These are phyloP conservation scores for Rugosomyces carneus DNA, from an alignment of 1,284 basidiomycete genomes.

Conservation along the genomic window DNA sequence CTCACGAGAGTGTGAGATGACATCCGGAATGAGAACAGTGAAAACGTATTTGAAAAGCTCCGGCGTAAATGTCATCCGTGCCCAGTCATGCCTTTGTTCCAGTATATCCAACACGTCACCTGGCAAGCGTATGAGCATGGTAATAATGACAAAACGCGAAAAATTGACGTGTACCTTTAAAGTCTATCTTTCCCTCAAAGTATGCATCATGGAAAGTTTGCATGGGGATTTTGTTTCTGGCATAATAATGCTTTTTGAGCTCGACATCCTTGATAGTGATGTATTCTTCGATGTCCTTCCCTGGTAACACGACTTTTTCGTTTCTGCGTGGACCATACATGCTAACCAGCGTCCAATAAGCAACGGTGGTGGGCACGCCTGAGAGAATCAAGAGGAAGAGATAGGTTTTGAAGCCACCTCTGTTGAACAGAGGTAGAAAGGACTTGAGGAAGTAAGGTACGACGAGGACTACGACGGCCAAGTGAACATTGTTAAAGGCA, in stretches of 20 bases:
- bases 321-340: slow-evolving; percentile 80
- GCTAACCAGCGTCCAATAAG: slow-evolving; percentile 90
- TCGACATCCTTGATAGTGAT: slow-evolving; percentile 85
- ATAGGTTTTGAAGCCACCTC: slow-evolving; percentile 81
- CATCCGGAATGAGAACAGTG: slow-evolving; percentile 84
- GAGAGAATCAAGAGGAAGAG: slow-evolving; percentile 72
- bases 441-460: slow-evolving; percentile 82
- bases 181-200: slow-evolving; percentile 94
- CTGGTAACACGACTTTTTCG: slow-evolving; percentile 83
- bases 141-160: neutral
- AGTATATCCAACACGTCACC: slow-evolving; percentile 91
- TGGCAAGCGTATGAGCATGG: slow-evolving; percentile 22
- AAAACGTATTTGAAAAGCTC: slow-evolving; percentile 95
- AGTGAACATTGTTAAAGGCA: slow-evolving; percentile 76
- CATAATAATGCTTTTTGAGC: slow-evolving; percentile 74
- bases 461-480: slow-evolving; percentile 70
- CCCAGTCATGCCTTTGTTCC: slow-evolving; percentile 96
- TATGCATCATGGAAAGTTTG: slow-evolving; percentile 97
- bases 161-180: slow-evolving; percentile 73
- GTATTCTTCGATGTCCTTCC: slow-evolving; percentile 83
- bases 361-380: slow-evolving; percentile 74
- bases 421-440: slow-evolving; percentile 69
- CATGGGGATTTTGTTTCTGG: slow-evolving; percentile 93
- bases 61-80: slow-evolving; percentile 80
- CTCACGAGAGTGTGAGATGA: slow-evolving; percentile 82